Percentiles rank a stretch among this genome's conserved stretches.
phyloP scores from a whole-genome alignment of 106 monocot genomes.

The Acorus gramineus region DNA sequence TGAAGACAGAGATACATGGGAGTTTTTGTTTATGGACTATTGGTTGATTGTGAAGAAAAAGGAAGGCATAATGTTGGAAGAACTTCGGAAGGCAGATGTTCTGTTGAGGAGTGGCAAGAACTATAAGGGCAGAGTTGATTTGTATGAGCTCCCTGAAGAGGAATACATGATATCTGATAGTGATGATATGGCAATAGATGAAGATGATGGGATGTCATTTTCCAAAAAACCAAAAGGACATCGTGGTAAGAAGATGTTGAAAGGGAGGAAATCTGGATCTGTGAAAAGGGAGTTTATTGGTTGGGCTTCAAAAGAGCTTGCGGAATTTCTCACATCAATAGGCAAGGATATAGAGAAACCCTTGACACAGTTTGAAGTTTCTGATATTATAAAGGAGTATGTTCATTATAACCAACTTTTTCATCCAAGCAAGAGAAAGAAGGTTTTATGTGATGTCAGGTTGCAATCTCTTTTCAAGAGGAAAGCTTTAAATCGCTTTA shows the following conservation, averaged over 20 bases:
- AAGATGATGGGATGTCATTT: conserved; percentile 7
- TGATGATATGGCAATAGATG: background rate
- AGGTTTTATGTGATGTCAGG: conserved; percentile 53
- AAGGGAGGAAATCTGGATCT: conserved; percentile 23
- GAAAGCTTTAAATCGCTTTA: conserved; percentile 40
- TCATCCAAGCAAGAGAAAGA: conserved; percentile 41
- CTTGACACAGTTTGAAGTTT: conserved; percentile 36
- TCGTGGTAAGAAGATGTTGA: conserved; percentile 9
- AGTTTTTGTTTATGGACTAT: conserved; percentile 77
- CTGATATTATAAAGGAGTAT: conserved; percentile 57
- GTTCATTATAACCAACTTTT: conserved; percentile 51
- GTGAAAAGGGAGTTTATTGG: conserved; percentile 39
- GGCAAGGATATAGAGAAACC: background rate
- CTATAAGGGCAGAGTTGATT: conserved; percentile 13
- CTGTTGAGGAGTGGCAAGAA: conserved; percentile 32
- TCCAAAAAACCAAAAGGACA: conserved; percentile 10
- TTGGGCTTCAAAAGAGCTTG: conserved; percentile 46
- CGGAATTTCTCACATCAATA: too few species aligned
- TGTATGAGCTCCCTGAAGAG: conserved; percentile 21
- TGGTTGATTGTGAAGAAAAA: conserved; percentile 62
- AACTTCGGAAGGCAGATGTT: conserved; percentile 37
- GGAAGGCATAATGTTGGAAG: conserved; percentile 41
- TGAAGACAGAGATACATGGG: conserved; percentile 34
- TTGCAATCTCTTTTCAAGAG: conserved; percentile 52
- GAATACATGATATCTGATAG: conserved; percentile 17